Evolutionary conservation across 768 basidiomycete species (phyloP).

Genomic region (Mycena pura): DNA sequence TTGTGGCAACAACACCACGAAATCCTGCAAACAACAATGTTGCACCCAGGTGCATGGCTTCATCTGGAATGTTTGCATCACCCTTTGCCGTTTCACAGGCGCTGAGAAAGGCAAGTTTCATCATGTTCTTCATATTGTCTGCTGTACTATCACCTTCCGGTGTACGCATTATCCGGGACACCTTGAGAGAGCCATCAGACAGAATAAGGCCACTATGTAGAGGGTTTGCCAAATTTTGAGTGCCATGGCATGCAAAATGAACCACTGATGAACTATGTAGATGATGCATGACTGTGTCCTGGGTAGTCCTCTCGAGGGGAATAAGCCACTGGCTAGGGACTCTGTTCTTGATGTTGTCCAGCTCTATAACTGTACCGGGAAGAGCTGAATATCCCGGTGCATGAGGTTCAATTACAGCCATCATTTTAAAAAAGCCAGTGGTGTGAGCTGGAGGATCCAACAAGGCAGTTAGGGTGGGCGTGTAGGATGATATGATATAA

Average conservation of each 20-base stretch:
- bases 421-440: conserved; percentile 4
- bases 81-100: conserved; percentile 42
- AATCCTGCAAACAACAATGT: conserved; percentile 35
- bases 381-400: not conserved
- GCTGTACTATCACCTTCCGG: too few relatives aligned
- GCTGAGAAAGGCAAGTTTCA: conserved; percentile 37
- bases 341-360: not conserved
- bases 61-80: conserved; percentile 30
- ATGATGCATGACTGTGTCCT: not conserved
- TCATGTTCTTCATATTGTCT: not conserved
- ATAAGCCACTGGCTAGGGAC: not conserved
- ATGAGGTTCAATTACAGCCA: conserved; percentile 6
- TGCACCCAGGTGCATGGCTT: conserved; percentile 34
- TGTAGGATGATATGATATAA: conserved; percentile 27
- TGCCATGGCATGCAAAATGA: conserved; percentile 42
- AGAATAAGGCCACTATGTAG: conserved; percentile 33
- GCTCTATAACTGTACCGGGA: conserved; percentile 4
- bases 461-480: conserved; percentile 21
- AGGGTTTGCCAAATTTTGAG: conserved; percentile 32
- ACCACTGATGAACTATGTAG: conserved; percentile 23
- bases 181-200: conserved; percentile 22
- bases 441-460: not conserved
- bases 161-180: conserved; percentile 32
- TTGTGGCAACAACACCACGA: conserved; percentile 29
- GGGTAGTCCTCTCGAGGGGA: not conserved